Evolutionary conservation across 2,329 filamentous ascomycete genomes (phyloP).

Genomic region (Cercospora beticola): DNA sequence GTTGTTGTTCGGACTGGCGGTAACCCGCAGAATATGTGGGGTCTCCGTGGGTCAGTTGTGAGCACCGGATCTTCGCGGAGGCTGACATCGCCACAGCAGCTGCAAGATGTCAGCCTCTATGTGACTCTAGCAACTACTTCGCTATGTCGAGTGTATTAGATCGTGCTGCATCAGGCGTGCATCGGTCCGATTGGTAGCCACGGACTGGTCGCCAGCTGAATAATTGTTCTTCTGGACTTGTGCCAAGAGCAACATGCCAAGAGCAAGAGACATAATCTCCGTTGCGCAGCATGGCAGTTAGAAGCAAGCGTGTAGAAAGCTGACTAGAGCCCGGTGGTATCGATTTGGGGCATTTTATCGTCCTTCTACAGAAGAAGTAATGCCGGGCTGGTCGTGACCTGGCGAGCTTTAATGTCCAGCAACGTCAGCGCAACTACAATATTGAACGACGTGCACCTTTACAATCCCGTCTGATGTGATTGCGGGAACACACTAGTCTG

Average conservation of each 20-base stretch:
- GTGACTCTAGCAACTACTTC: not conserved
- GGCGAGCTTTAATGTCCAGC: not conserved
- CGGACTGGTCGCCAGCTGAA: not conserved
- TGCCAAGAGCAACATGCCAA: not conserved
- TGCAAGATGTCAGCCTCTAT: constrained; percentile 8
- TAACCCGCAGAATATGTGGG: constrained; percentile 1
- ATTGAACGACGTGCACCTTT: not conserved
- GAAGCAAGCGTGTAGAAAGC: not conserved
- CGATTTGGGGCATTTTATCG: not conserved
- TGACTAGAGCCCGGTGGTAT: not conserved
- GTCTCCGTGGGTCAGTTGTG: not conserved
- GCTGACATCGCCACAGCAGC: constrained; percentile 8
- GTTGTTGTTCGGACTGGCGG: not conserved
- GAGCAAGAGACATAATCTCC: not conserved
- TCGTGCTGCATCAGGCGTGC: not conserved
- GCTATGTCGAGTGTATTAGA: not conserved
- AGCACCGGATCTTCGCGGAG: constrained; percentile 8
- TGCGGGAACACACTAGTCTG: not conserved
- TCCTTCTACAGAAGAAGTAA: not conserved
- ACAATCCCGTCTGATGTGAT: not conserved
- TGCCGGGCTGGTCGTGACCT: not conserved
- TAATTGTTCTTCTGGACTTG: not conserved
- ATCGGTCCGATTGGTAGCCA: not conserved
- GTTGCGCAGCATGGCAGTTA: not conserved
- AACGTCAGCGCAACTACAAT: not conserved